Percentiles rank a stretch among this genome's conserved stretches.
These are phyloP conservation scores for Quercus mongolica DNA, from an alignment of 306 rosid genomes.

Conservation along the genomic window DNA sequence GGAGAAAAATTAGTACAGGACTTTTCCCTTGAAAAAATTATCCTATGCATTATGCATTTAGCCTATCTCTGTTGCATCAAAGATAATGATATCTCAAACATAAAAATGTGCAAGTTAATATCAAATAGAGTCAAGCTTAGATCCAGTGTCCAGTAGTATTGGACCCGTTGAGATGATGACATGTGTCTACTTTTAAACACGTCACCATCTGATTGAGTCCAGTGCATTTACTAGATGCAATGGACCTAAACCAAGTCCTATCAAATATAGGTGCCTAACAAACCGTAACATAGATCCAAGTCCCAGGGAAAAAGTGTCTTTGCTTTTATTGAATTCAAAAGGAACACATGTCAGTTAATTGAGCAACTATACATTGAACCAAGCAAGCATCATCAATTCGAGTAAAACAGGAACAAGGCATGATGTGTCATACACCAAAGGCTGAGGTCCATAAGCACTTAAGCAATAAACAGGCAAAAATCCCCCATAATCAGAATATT, in stretches of 20 bases:
- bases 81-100: neutral
- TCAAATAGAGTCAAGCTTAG: neutral
- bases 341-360: neutral
- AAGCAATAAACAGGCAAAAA: conserved; percentile 2
- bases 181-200: too few species aligned
- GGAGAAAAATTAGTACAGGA: neutral
- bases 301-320: neutral
- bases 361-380: neutral
- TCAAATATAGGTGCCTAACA: neutral
- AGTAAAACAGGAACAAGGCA: neutral
- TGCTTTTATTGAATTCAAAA: neutral
- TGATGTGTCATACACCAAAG: conserved; percentile 24
- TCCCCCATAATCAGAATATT: conserved; percentile 29
- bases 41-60: neutral
- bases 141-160: too few species aligned
- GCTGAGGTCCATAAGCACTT: conserved; percentile 16
- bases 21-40: neutral
- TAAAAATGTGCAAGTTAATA: neutral
- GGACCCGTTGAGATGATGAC: too few species aligned
- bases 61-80: neutral
- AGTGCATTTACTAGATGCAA: too few species aligned
- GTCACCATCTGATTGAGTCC: too few species aligned
- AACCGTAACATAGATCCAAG: neutral
- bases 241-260: neutral
- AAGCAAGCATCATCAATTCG: neutral